Conservation (phyloP, 2,329 filamentous ascomycete genomes). For the Truncatella angustata region DNA sequence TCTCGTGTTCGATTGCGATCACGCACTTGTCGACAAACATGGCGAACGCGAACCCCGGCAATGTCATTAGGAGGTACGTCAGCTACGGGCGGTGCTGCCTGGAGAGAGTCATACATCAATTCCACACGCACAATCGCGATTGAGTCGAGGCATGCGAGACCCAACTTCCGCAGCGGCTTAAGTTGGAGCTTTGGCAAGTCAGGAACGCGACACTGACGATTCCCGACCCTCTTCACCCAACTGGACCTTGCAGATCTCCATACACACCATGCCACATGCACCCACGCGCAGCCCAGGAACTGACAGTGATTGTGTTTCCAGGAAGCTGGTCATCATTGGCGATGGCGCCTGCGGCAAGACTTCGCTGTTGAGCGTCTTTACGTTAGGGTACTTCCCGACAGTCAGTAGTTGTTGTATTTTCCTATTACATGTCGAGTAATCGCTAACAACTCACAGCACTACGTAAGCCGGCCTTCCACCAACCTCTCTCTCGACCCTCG, state of each 20-base stretch:
- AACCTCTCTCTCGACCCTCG: neutral
- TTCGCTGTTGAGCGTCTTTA: constrained; percentile 95
- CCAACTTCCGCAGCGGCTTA: neutral
- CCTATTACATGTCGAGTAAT: constrained; percentile 2
- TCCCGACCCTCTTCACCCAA: neutral
- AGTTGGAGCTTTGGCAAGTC: neutral
- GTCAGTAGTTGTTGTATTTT: constrained; percentile 54
- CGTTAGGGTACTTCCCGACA: constrained; percentile 94
- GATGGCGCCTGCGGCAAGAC: constrained; percentile 95
- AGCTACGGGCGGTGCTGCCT: neutral
- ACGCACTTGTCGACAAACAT: constrained; percentile 16
- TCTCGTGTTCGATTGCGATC: neutral
- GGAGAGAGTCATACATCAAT: neutral
- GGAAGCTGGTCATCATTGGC: constrained; percentile 34
- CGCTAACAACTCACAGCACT: constrained; percentile 10
- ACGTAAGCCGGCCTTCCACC: neutral
- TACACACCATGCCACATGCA: neutral
- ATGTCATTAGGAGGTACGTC: constrained; percentile 43
- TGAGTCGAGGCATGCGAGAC: neutral
- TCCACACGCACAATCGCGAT: neutral
- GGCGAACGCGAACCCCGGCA: constrained; percentile 32
- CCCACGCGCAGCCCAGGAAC: neutral
- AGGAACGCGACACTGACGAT: too few relatives aligned
- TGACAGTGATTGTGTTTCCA: constrained; percentile 13
- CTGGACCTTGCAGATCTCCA: neutral